Base-by-base conservation (phyloP, 306 rosid genomes). In the Luffa aegyptiaca region DNA sequence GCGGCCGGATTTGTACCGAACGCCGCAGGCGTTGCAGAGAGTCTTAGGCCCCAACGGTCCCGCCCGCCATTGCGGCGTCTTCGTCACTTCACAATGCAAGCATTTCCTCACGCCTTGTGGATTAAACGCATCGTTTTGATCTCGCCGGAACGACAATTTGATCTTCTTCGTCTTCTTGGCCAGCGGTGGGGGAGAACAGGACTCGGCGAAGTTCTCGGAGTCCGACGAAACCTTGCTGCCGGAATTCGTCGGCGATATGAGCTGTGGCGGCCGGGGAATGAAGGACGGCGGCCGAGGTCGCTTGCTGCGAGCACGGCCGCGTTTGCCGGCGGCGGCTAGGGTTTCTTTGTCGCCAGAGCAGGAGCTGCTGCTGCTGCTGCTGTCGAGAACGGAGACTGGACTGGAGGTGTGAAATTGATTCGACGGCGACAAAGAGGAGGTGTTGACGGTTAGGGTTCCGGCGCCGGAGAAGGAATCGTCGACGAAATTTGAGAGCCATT, bases 11-110 rank as follows among this genome's bases (percentile, higher is more conserved):
- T 95, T 95, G 88, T 81, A 90, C 51, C 97, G 93, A 20, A 95
- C 99, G 12, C 99, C 97, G 18, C 99, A 95, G 0, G 99, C 99
- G 63, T 95, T 95, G 86, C 99, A 95, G 2, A 95, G 93, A 69
- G 97, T 93, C 89, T 95, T 95, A 0, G 97, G 99, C 71, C 97
- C 98, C 91, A 93, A 83, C 52, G 99, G 99, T 7, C 99, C 99
- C 16, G 99, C 99, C 84, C 99, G 85, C 99, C 99, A 95, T 74
- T 95, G 97, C 37, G 98, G 99, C 36, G 97, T 95, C 91, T 95
- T 95, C 13, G 97, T 95, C 62, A 95, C 90, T 88, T 95, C 98
- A 80, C 98, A 95, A 84, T 95, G 98, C 92, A 90, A 85, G 58
- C 98, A 95, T 86, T 92, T 95, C 89, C 98, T 92, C 49, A 91